These are phyloP conservation scores for Penicillium psychrosexuale DNA, from an alignment of 2,329 filamentous ascomycete species.

Conservation along the genomic window DNA sequence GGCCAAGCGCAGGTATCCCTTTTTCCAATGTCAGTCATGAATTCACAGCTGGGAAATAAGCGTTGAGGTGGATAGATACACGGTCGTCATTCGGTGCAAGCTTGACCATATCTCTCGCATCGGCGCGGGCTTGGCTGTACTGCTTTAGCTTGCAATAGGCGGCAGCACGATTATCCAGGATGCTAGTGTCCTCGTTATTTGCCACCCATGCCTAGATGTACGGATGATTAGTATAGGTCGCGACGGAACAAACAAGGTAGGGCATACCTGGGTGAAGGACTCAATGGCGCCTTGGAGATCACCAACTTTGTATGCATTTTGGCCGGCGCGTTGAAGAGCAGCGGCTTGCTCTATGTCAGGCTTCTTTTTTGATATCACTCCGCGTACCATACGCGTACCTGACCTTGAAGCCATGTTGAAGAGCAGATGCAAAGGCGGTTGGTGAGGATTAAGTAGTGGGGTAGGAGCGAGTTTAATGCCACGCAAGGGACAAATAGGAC, in stretches of 20 bases:
- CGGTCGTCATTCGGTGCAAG: conserved; percentile 50
- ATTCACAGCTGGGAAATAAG: neutral
- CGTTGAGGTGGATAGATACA: conserved; percentile 28
- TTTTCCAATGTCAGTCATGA: neutral
- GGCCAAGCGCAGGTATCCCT: conserved; percentile 5
- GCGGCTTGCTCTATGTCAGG: conserved; percentile 11
- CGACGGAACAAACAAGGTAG: neutral
- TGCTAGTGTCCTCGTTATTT: conserved; percentile 34
- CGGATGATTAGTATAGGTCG: conserved; percentile 8
- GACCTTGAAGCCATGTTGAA: conserved; percentile 1
- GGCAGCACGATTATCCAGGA: conserved; percentile 57
- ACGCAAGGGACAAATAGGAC: neutral
- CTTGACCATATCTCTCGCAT: conserved; percentile 58
- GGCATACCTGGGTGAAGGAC: conserved; percentile 40
- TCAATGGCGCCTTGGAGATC: conserved; percentile 46
- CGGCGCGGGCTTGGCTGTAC: conserved; percentile 51
- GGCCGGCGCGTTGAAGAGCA: conserved; percentile 40
- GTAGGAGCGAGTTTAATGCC: neutral
- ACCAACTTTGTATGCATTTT: conserved; percentile 43
- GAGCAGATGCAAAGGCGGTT: neutral
- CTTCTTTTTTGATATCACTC: neutral
- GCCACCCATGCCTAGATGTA: conserved; percentile 37
- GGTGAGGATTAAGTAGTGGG: neutral
- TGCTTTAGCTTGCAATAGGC: conserved; percentile 53
- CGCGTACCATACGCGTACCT: neutral